Evolutionary conservation across 1,139 yeast genomes (phyloP).

Genomic region (Pichia cactophila): DNA sequence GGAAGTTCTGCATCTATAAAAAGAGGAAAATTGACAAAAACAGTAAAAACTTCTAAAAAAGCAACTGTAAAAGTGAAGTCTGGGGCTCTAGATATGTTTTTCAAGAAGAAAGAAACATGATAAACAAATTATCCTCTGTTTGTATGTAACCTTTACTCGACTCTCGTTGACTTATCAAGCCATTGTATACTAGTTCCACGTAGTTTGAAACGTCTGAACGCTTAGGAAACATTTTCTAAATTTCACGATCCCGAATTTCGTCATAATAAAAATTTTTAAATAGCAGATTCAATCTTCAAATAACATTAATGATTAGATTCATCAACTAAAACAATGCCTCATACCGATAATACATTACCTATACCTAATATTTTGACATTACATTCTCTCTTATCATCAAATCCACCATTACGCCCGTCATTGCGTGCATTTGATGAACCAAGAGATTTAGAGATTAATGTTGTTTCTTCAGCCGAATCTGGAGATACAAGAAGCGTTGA

Average conservation of each 20-base stretch:
- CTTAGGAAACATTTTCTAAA: too few species aligned
- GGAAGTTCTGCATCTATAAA: slow-evolving; percentile 10
- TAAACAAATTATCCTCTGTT: too few species aligned
- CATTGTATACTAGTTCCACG: too few species aligned
- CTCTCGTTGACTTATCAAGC: too few species aligned
- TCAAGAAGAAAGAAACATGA: slow-evolving; percentile 23
- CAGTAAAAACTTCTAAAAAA: slow-evolving; percentile 19
- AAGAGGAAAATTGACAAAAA: slow-evolving; percentile 16
- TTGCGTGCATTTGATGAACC: slow-evolving; percentile 13
- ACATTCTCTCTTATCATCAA: slow-evolving; percentile 10
- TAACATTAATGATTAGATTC: too few species aligned
- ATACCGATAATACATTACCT: slow-evolving; percentile 12
- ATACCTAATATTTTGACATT: slow-evolving; percentile 13
- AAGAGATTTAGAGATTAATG: slow-evolving; percentile 38
- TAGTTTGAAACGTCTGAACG: too few species aligned
- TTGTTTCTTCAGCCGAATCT: slow-evolving; percentile 58
- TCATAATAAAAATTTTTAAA: not conserved
- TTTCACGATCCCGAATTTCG: too few species aligned
- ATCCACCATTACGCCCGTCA: slow-evolving; percentile 14
- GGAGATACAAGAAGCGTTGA: slow-evolving; percentile 51
- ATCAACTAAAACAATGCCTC: slow-evolving; percentile 6
- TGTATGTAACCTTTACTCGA: not conserved
- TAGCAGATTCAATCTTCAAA: too few species aligned
- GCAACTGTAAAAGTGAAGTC: slow-evolving; percentile 40
- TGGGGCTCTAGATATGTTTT: slow-evolving; percentile 60